Percentiles rank a stretch among this genome's conserved stretches.
phyloP scores from a whole-genome alignment of 2,329 filamentous ascomycete genomes.

The Pseudohalonectria lignicola region DNA sequence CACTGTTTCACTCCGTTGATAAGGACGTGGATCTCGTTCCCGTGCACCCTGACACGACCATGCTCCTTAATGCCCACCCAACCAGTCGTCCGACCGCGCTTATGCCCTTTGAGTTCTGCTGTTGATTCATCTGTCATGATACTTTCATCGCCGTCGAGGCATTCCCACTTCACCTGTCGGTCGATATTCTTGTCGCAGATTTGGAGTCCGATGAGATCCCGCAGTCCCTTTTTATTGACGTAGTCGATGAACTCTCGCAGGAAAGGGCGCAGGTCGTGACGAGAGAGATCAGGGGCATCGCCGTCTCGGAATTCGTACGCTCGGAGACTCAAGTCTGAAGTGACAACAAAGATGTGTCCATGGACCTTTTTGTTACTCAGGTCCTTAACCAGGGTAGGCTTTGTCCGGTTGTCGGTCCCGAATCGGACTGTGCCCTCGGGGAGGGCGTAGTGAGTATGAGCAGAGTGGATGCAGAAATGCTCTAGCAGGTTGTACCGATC shows the following conservation, averaged over 20 bases:
- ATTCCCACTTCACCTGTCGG: not conserved
- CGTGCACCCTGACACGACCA: not conserved
- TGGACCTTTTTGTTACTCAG: not conserved
- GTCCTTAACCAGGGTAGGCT: not conserved
- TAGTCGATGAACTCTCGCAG: not conserved
- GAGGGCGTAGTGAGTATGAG: not conserved
- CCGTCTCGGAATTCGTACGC: slow-evolving; percentile 1
- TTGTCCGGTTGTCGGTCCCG: slow-evolving; percentile 1
- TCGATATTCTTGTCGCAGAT: not conserved
- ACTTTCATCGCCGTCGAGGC: slow-evolving; percentile 1
- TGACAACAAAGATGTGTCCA: slow-evolving; percentile 1
- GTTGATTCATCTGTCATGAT: slow-evolving; percentile 1
- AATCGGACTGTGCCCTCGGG: not conserved
- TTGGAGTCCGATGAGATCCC: not conserved
- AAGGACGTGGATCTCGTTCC: not conserved
- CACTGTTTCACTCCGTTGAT: not conserved
- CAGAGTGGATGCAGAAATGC: slow-evolving; percentile 1
- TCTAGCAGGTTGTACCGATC: not conserved
- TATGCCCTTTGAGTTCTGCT: not conserved
- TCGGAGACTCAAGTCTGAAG: not conserved
- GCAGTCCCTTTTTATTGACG: not conserved
- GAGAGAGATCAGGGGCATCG: not conserved
- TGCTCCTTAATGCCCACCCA: slow-evolving; percentile 1
- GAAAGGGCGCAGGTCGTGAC: not conserved
- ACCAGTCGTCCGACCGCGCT: not conserved